These are phyloP conservation scores for Teunomyces aglyptinius DNA, from an alignment of 805 yeast species.

Conservation along the genomic window DNA sequence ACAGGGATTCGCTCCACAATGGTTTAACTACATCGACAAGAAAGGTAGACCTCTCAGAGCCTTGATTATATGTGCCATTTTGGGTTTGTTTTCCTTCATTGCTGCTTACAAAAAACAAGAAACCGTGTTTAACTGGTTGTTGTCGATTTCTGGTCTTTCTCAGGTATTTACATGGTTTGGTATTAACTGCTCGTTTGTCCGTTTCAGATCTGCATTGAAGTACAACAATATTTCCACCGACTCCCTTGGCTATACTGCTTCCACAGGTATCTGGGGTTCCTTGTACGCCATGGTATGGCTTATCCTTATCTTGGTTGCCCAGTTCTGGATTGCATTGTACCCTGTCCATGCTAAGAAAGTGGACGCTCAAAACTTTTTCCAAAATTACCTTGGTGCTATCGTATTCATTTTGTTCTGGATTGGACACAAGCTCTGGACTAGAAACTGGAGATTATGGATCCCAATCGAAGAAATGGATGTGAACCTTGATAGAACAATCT, in stretches of 20 bases:
- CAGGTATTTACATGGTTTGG: slow-evolving; percentile 44
- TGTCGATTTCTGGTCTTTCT: slow-evolving; percentile 41
- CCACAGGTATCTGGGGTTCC: slow-evolving; percentile 43
- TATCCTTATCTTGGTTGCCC: slow-evolving; percentile 37
- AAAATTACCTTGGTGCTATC: slow-evolving; percentile 32
- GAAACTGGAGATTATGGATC: slow-evolving; percentile 29
- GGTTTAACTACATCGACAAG: slow-evolving; percentile 40
- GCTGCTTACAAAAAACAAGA: slow-evolving; percentile 41
- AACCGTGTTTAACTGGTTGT: slow-evolving; percentile 41
- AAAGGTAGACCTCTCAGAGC: slow-evolving; percentile 42
- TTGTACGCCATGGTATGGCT: slow-evolving; percentile 31
- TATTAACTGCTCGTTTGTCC: slow-evolving; percentile 38
- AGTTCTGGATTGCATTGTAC: slow-evolving; percentile 45
- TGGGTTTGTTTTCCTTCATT: slow-evolving; percentile 39
- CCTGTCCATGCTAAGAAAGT: slow-evolving; percentile 30
- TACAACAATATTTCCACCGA: slow-evolving; percentile 24
- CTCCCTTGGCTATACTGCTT: slow-evolving; percentile 34
- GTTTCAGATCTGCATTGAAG: slow-evolving; percentile 41
- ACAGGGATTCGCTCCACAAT: slow-evolving; percentile 41
- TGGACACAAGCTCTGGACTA: slow-evolving; percentile 32
- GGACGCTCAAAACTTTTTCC: slow-evolving; percentile 30
- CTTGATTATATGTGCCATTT: slow-evolving; percentile 30
- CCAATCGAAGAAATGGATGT: slow-evolving; percentile 31
- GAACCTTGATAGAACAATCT: slow-evolving; percentile 28
- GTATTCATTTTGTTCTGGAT: slow-evolving; percentile 30